Base-by-base conservation (phyloP, 2,329 filamentous ascomycete genomes). In the Lachnellula arida region DNA sequence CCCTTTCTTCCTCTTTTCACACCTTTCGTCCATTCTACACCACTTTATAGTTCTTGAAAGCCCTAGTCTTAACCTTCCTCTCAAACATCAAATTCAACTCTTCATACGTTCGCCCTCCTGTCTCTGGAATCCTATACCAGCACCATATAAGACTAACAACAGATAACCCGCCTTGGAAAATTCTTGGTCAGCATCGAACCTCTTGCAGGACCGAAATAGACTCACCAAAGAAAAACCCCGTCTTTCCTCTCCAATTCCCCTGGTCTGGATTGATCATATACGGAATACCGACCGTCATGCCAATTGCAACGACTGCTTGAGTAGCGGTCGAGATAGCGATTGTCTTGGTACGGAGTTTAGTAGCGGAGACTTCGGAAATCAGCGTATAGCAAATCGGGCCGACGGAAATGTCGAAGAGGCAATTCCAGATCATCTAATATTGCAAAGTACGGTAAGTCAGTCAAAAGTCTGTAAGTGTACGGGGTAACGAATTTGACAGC, bases 81-180 rank as follows among this genome's bases (percentile, higher is more conserved):
- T 72, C 71, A 63, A 79, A 79, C 63, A 80, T 63, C 6, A 72
- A 60, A 59, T 78, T 76, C 11, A 79, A 70, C 67, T 79, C 76
- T 55, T 75, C 75, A 49, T 75, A 72, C 1, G 73, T 74, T 43
- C 74, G 69, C 3, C 72, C 74, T n/a, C 71, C 72, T 0, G 74
- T 75, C 64, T 79, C 77, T 22, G 74, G 74, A 8, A 74, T 60
- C 53, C 68, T 71, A 55, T 71, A 71, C 58, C 64, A 73, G 15
- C 73, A 71, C 64, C 75, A 77, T 0, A 67, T 62, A 1, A 73
- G 61, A 37, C 73, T 71, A 1, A 71, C n/a, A n/a, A 74, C 61
- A 57, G 74, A 73, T 42, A 75, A 63, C 47, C 74, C 73, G 15
- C 73, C 73, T 53, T 51, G 19, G 25, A 46, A 35, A 19, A 17